Evolutionary conservation across 2,329 filamentous ascomycete genomes (phyloP).

Genomic region (Periconia digitata): DNA sequence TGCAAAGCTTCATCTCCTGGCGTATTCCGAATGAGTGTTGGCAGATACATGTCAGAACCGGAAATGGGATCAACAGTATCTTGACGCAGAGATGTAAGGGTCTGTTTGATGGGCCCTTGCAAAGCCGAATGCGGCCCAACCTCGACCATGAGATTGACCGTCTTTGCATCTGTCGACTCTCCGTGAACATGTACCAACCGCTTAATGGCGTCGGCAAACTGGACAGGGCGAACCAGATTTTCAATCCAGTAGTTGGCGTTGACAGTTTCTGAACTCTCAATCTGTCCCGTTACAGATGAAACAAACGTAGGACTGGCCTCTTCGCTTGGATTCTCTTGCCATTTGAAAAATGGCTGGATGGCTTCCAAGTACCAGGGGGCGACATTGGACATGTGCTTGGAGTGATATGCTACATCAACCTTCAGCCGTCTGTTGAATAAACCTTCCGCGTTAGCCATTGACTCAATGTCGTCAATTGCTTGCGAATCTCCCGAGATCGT

Average conservation of each 20-base stretch:
- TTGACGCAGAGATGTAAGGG: too few species aligned
- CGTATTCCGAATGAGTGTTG: slow-evolving; percentile 18
- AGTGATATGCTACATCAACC: slow-evolving; percentile 52
- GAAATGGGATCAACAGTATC: slow-evolving; percentile 36
- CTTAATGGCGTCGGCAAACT: slow-evolving; percentile 50
- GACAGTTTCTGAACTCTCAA: not conserved
- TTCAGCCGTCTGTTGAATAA: slow-evolving; percentile 45
- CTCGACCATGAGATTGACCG: slow-evolving; percentile 46
- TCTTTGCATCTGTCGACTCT: not conserved
- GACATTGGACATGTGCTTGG: slow-evolving; percentile 42
- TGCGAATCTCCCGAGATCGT: slow-evolving; percentile 49
- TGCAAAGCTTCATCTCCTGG: slow-evolving; percentile 25
- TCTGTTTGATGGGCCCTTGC: slow-evolving; percentile 42
- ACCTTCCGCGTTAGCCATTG: slow-evolving; percentile 35
- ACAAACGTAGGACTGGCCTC: not conserved
- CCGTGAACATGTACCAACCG: not conserved
- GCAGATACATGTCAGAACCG: slow-evolving; percentile 15
- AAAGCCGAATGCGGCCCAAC: slow-evolving; percentile 52
- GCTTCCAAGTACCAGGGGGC: slow-evolving; percentile 11
- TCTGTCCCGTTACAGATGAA: slow-evolving; percentile 3
- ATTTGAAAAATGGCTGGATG: not conserved
- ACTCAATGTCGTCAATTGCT: slow-evolving; percentile 37
- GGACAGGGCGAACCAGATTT: slow-evolving; percentile 50
- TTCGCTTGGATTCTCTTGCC: not conserved
- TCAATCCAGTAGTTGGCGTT: slow-evolving; percentile 45